These are phyloP conservation scores for Chrysoporthe austroafricana DNA, from an alignment of 2,329 filamentous ascomycete genomes.

Conservation along the genomic window DNA sequence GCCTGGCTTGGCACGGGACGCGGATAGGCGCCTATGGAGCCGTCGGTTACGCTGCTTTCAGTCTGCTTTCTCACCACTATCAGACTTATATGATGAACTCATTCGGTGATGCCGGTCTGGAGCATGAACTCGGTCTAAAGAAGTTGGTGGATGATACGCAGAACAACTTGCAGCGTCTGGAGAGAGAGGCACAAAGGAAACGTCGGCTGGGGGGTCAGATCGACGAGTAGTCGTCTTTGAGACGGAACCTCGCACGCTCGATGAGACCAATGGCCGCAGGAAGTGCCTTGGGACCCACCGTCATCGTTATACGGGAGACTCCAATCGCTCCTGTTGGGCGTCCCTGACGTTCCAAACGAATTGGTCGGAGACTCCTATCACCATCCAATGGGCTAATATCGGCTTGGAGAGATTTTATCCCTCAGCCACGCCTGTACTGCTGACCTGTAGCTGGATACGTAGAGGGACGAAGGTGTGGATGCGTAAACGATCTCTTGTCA, in stretches of 20 bases:
- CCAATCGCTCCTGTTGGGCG: neutral
- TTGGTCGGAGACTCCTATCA: neutral
- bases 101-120: neutral
- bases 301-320: neutral
- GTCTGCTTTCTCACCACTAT: neutral
- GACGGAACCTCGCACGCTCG: neutral
- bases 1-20: conserved; percentile 8
- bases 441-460: neutral
- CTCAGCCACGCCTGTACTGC: neutral
- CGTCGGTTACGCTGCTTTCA: conserved; percentile 1
- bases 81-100: neutral
- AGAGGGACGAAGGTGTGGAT: neutral
- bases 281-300: neutral
- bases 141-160: neutral
- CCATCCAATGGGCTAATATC: neutral
- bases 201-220: neutral
- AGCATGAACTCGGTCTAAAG: neutral
- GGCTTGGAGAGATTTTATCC: neutral
- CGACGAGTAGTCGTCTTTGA: neutral
- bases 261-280: neutral
- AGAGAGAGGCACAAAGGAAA: neutral
- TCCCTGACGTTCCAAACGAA: neutral
- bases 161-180: neutral
- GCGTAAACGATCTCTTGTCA: too few relatives aligned
- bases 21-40: conserved; percentile 8